Evolutionary conservation across 257 asterid genomes (phyloP), one percentile per base, ranked within the genome.

Genomic region (Penstemon barbatus): DNA sequence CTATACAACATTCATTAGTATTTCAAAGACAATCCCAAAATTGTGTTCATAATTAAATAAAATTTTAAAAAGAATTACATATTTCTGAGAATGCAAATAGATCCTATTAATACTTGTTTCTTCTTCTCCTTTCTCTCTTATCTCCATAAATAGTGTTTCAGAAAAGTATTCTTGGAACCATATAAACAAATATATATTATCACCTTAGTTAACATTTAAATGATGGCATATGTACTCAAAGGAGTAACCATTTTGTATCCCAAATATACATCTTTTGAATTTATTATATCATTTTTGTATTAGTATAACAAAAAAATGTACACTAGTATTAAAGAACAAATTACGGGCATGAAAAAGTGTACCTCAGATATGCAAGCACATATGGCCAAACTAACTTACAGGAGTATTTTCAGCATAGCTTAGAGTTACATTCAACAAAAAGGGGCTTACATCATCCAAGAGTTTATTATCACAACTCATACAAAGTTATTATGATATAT

Each of bases 381-480:
- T 38, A 54, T 7, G 25, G 12, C 43, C 7, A 55, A 53, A 53
- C 12, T 15, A 9, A 18, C 41, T 8, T 42, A 4, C 40, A 18
- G 43, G 55, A 41, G 19, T 43, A 8, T 64, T 50, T 38, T 46
- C 70, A 65, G 13, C 6, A 65, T 25, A 12, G 45, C 57, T 38
- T 37, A 48, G 13, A 46, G 7, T 65, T 40, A 45, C 6, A 45
- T 11, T 18, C 68, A 63, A 63, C 39, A 15, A 15, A 15, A 15
- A 15, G 18, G 18, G 18, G 18, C 18, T 15, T 25, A 25, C 10
- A 6, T 46, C 11, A 8, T 41, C 12, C 6, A 13, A 41, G 52
- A 60, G 48, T 60, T 36, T 41, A 39, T 40, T 60, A 7, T 60
- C 36, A 41, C 18, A 11, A 40, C 18, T 6, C 6, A n/a, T 53